Percentiles rank a stretch among this genome's conserved stretches.
These are phyloP conservation scores for Hericium coralloides DNA, from an alignment of 768 basidiomycete genomes.

Conservation along the genomic window DNA sequence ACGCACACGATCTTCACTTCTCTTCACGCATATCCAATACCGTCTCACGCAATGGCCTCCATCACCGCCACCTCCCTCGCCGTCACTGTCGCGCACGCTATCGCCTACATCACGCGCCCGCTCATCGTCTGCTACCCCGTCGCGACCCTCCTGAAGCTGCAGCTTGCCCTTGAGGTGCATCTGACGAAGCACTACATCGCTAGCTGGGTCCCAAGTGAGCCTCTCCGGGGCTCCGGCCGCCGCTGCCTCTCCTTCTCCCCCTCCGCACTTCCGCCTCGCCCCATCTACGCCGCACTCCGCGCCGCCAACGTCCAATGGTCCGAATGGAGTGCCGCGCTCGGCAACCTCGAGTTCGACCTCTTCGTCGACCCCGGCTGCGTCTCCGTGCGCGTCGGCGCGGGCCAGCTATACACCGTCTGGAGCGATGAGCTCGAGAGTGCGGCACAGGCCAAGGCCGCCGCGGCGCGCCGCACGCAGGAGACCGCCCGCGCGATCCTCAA, in stretches of 20 bases:
- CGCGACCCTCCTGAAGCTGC: constrained; percentile 57
- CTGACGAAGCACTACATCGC: constrained; percentile 59
- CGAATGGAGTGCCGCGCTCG: constrained; percentile 67
- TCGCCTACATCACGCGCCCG: constrained; percentile 64
- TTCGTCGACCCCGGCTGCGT: constrained; percentile 77
- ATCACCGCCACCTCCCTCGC: constrained; percentile 40
- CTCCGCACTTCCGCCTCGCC: constrained; percentile 55
- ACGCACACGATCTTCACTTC: constrained; percentile 8
- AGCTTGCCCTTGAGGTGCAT: constrained; percentile 64
- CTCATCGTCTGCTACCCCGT: constrained; percentile 48
- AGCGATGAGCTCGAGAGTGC: constrained; percentile 38
- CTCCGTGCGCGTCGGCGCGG: constrained; percentile 48
- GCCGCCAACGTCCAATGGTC: constrained; percentile 70
- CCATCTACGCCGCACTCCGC: constrained; percentile 63
- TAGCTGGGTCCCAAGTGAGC: constrained; percentile 57
- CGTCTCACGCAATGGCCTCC: constrained; percentile 18
- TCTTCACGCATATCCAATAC: constrained; percentile 2
- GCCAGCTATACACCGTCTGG: constrained; percentile 58
- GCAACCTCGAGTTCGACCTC: constrained; percentile 65
- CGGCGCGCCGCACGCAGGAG: not conserved
- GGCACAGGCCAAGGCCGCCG: constrained; percentile 8
- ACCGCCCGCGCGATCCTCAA: not conserved
- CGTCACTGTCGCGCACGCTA: constrained; percentile 62
- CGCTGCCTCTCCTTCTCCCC: constrained; percentile 72
- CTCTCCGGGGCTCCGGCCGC: constrained; percentile 58